Percentiles rank a stretch among this genome's conserved stretches.
These are phyloP conservation scores for Dysphania ambrosioides DNA, from an alignment of 148 eudicot genomes.

Conservation along the genomic window DNA sequence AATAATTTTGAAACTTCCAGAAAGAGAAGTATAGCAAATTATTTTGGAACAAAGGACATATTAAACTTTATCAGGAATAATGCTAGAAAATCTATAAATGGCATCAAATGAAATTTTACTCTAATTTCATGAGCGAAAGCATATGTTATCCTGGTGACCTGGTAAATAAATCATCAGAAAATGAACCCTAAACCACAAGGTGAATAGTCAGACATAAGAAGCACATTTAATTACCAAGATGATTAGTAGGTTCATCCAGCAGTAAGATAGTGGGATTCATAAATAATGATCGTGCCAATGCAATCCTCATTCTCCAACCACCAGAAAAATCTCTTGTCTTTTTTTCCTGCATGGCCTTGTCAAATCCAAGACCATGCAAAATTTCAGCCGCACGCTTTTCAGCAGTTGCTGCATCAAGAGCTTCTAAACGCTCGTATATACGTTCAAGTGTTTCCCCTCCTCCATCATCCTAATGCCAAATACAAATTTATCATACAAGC, in stretches of 20 bases:
- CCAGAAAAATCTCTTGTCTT: conserved; percentile 96
- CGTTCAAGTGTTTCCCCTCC: conserved; percentile 95
- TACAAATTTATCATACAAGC: background rate
- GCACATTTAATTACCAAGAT: conserved; percentile 63
- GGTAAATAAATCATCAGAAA: background rate
- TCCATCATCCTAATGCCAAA: conserved; percentile 69
- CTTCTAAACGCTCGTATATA: conserved; percentile 90
- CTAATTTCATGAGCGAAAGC: background rate
- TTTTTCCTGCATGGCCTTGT: conserved; percentile 83
- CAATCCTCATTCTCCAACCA: conserved; percentile 99
- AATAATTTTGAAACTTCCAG: no score
- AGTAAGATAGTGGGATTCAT: conserved; percentile 95
- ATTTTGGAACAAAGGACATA: no score
- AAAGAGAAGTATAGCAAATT: no score
- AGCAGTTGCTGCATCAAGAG: conserved; percentile 89
- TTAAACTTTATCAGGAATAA: background rate
- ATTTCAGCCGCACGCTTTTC: conserved; percentile 99
- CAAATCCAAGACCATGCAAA: conserved; percentile 85
- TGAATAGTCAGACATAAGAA: no score
- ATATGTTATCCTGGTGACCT: background rate
- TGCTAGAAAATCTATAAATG: no score
- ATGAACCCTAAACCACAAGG: no score
- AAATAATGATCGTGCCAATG: conserved; percentile 89
- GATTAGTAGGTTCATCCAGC: conserved; percentile 98
- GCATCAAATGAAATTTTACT: background rate